These are phyloP conservation scores for Sugiyamaella japonica DNA, from an alignment of 1,139 yeast genomes.

Conservation along the genomic window DNA sequence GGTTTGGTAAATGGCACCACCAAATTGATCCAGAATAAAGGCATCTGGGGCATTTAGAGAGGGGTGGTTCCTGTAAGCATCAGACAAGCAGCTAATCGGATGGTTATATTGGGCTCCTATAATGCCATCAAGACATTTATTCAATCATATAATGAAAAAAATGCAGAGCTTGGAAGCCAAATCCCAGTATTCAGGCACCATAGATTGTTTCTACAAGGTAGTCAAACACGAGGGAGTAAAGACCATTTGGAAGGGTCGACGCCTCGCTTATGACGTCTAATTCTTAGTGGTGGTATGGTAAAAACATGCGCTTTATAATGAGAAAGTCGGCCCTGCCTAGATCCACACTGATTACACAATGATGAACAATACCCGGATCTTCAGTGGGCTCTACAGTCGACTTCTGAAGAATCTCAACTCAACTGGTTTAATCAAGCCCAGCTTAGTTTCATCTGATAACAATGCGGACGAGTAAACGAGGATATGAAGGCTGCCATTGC, in stretches of 20 bases:
- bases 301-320: conserved; percentile 20
- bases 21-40: conserved; percentile 70
- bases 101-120: conserved; percentile 91
- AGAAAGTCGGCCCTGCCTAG: conserved; percentile 18
- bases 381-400: conserved; percentile 72
- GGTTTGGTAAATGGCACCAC: conserved; percentile 65
- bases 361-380: conserved; percentile 75
- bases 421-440: conserved; percentile 14
- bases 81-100: conserved; percentile 95
- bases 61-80: conserved; percentile 91
- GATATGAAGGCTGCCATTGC: conserved; percentile 93
- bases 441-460: conserved; percentile 17
- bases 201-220: conserved; percentile 77
- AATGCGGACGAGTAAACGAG: conserved; percentile 65
- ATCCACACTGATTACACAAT: conserved; percentile 23
- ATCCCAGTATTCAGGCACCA: conserved; percentile 66
- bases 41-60: conserved; percentile 78
- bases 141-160: conserved; percentile 65
- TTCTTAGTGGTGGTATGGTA: conserved; percentile 95
- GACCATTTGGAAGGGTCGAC: conserved; percentile 98
- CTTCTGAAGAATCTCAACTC: conserved; percentile 57
- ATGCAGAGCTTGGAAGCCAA: conserved; percentile 93
- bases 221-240: conserved; percentile 86
- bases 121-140: conserved; percentile 80
- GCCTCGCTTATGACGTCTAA: conserved; percentile 88